Conservation (phyloP, 1,284 basidiomycete species). For the Tylopilus sp. region DNA sequence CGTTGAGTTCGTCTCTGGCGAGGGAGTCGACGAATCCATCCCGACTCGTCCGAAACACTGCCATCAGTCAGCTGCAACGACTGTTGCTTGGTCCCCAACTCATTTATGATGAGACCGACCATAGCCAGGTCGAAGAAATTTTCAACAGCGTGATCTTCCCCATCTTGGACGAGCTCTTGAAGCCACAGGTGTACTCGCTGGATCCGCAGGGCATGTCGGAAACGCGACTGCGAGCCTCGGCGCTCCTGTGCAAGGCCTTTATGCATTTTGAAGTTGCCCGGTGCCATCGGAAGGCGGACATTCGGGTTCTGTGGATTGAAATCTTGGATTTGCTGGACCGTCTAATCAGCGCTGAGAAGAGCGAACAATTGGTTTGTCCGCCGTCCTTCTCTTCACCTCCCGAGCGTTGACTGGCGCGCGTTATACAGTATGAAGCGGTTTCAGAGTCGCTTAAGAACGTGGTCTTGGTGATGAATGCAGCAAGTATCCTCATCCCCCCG, state of each 20-base stretch:
- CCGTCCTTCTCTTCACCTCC: background rate
- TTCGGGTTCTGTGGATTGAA: slow-evolving; percentile 81
- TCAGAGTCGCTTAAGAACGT: slow-evolving; percentile 97
- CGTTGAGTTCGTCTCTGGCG: slow-evolving; percentile 72
- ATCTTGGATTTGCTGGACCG: slow-evolving; percentile 89
- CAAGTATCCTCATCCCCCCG: slow-evolving; percentile 75
- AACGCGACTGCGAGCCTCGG: slow-evolving; percentile 81
- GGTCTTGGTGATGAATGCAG: slow-evolving; percentile 91
- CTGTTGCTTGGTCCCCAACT: slow-evolving; percentile 79
- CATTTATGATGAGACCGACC: slow-evolving; percentile 51
- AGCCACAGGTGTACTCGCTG: slow-evolving; percentile 72
- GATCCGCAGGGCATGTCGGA: slow-evolving; percentile 88
- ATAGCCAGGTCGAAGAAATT: slow-evolving; percentile 69
- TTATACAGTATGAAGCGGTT: slow-evolving; percentile 80
- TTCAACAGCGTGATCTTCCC: slow-evolving; percentile 92
- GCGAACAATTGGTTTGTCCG: slow-evolving; percentile 77
- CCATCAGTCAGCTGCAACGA: slow-evolving; percentile 84
- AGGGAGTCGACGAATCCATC: slow-evolving; percentile 84
- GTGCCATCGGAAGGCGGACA: slow-evolving; percentile 58
- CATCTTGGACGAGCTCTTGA: slow-evolving; percentile 85
- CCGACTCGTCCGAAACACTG: slow-evolving; percentile 79
- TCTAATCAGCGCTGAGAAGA: slow-evolving; percentile 79
- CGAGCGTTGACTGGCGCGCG: slow-evolving; percentile 11
- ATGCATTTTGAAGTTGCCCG: slow-evolving; percentile 87
- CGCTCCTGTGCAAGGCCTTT: slow-evolving; percentile 90